phyloP scores from a whole-genome alignment of 2,329 filamentous ascomycete species.

The Aureobasidium namibiae region DNA sequence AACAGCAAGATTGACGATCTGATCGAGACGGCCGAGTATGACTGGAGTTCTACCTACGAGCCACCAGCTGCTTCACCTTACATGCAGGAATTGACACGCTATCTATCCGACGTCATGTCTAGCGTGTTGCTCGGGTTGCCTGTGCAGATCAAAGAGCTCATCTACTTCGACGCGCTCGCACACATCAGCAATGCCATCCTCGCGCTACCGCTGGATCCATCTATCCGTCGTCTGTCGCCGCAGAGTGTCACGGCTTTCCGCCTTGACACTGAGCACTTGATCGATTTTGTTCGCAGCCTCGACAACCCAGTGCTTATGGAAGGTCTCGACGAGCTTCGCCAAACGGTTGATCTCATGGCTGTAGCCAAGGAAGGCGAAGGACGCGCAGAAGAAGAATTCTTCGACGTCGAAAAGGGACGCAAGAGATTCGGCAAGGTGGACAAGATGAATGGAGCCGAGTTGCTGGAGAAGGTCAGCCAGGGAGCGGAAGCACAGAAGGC shows the following conservation, averaged over 20 bases:
- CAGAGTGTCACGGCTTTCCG: constrained; percentile 74
- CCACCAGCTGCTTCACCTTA: constrained; percentile 77
- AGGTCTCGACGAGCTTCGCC: constrained; percentile 85
- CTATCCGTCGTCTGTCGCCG: constrained; percentile 79
- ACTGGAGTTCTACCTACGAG: constrained; percentile 63
- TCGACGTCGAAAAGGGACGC: constrained; percentile 80
- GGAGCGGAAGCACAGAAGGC: constrained; percentile 16
- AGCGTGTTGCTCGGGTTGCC: constrained; percentile 89
- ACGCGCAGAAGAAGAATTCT: constrained; percentile 66
- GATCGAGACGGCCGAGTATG: constrained; percentile 93
- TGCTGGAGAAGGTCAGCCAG: constrained; percentile 70
- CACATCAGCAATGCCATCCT: constrained; percentile 62
- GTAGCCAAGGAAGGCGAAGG: constrained; percentile 56
- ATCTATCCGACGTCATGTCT: constrained; percentile 93
- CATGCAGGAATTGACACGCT: constrained; percentile 89
- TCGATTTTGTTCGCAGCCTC: constrained; percentile 76
- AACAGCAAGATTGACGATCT: constrained; percentile 98
- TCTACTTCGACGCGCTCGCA: constrained; percentile 92
- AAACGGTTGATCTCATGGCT: constrained; percentile 83
- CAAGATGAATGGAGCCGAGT: constrained; percentile 73
- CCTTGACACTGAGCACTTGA: constrained; percentile 75
- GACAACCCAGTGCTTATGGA: constrained; percentile 74
- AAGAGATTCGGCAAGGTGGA: constrained; percentile 93
- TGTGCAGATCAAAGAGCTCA: constrained; percentile 90
- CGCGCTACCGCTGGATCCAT: constrained; percentile 63